Evolutionary conservation across 1,284 basidiomycete genomes (phyloP), one percentile per base, ranked within the genome.

Genomic region (Cryptococcus floricola): DNA sequence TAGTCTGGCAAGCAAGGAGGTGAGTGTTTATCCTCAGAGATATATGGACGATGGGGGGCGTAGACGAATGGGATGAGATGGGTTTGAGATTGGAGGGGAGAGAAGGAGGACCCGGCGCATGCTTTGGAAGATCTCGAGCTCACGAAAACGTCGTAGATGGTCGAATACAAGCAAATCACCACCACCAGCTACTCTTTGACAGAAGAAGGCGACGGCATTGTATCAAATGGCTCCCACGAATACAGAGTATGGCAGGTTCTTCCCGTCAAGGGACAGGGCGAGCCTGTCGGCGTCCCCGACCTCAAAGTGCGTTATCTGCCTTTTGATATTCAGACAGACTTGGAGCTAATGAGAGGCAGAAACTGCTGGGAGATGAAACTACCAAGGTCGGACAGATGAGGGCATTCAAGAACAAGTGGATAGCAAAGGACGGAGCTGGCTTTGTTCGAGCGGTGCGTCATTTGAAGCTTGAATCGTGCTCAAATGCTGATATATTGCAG

Each of bases 391-490:
- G 96, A 3, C 96, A 98, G 77, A 87, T 88, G 28, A 85, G 89
- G 62, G 96, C 95, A 23, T 97, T 99, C 84, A 96, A 94, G 80
- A 95, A 90, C 71, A 91, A 89, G 64, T 98, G 96, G 94, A 92
- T 98, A 63, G 83, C 82, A 31, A 98, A 98, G 77, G 89, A 95
- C 62, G 90, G 89, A 4, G 84, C 85, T 62, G 90, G 91, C 19
- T 85, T 97, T 59, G 85, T 97, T 53, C 88, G 88, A 77, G 80
- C 87, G 58, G 91, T 94, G 54, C 66, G 89, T 82, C 37, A 4
- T n/a, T 31, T 10, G 3, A 37, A 14, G 14, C 39, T 7, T 31
- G 9, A 4, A 18, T 39, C 4, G 19, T 23, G n/a, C 19, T 23
- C 1, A 0, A 10, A 14, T 23, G 25, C 18, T 13, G 16, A 25